These are phyloP conservation scores for Naganishia sp. DNA, from an alignment of 1,284 basidiomycete species.

Conservation along the genomic window DNA sequence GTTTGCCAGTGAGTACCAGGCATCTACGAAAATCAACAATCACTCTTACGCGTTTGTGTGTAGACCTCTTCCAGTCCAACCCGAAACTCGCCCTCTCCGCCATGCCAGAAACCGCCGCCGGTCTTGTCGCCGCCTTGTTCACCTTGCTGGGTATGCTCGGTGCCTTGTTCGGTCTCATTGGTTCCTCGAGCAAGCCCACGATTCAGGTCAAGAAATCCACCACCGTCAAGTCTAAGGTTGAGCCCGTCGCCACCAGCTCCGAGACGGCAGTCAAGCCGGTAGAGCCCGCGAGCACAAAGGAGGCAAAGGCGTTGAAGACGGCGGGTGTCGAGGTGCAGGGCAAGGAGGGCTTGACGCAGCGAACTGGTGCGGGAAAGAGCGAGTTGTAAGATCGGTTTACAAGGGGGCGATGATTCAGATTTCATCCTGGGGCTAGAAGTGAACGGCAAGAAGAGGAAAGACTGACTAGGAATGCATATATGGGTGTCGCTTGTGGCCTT, in stretches of 20 bases:
- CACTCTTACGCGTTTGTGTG: not conserved
- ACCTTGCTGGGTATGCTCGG: conserved; percentile 81
- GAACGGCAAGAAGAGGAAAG: too few relatives aligned
- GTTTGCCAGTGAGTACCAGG: conserved; percentile 46
- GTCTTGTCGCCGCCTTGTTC: conserved; percentile 68
- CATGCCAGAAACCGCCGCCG: conserved; percentile 81
- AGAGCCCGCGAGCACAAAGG: conserved; percentile 39
- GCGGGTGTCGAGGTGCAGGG: conserved; percentile 37
- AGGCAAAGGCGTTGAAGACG: conserved; percentile 39
- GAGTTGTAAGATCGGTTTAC: conserved; percentile 1
- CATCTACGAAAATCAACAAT: not conserved
- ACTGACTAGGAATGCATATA: too few relatives aligned
- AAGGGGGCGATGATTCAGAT: too few relatives aligned
- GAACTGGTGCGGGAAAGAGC: conserved; percentile 23
- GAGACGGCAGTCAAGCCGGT: conserved; percentile 35
- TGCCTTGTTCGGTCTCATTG: conserved; percentile 73
- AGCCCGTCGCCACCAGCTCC: conserved; percentile 3
- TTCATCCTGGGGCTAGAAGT: too few relatives aligned
- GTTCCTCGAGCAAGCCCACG: conserved; percentile 51
- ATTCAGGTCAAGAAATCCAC: conserved; percentile 49
- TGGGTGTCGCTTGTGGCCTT: too few relatives aligned
- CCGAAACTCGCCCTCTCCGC: conserved; percentile 76
- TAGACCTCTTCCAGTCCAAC: conserved; percentile 56
- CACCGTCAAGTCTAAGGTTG: conserved; percentile 35
- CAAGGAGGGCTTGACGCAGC: conserved; percentile 22